These are phyloP conservation scores for Pyrenula aspistea DNA, from an alignment of 495 filamentous ascomycete species.

Conservation along the genomic window DNA sequence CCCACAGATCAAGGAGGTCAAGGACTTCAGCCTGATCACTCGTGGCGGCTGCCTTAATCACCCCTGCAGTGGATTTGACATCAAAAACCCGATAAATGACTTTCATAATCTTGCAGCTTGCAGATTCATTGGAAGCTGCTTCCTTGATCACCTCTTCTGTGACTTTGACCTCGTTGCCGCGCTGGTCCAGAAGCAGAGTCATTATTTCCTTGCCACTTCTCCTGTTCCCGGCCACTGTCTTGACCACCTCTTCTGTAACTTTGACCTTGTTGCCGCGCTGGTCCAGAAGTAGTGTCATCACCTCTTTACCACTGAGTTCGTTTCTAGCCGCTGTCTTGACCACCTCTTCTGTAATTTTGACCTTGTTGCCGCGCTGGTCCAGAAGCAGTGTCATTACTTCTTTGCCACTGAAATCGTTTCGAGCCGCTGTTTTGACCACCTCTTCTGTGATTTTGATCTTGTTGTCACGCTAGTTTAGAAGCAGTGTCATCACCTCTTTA, in stretches of 20 bases:
- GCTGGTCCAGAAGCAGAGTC: conserved; percentile 6
- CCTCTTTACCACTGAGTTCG: no score
- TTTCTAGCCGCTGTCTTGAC: conserved; percentile 2
- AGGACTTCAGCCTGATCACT: no score
- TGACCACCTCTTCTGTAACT: no score
- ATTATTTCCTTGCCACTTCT: conserved; percentile 2
- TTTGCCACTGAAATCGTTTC: neutral
- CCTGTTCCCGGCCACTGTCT: neutral
- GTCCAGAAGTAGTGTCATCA: no score
- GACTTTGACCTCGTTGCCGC: no score
- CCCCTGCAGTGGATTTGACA: neutral
- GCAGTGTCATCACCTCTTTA: no score
- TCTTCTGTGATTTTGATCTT: conserved; percentile 2
- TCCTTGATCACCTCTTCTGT: no score
- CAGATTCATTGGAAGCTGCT: neutral
- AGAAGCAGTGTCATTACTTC: conserved; percentile 5
- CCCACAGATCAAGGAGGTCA: no score
- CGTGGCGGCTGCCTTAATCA: conserved; percentile 1
- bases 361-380: neutral
- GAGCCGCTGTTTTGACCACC: conserved; percentile 4
- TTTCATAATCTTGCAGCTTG: conserved; percentile 2
- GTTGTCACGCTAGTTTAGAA: no score
- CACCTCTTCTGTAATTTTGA: conserved; percentile 2
- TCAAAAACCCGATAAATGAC: neutral
- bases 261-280: no score